phyloP scores from a whole-genome alignment of 106 monocot genomes.

The Dactylorhiza incarnata region DNA sequence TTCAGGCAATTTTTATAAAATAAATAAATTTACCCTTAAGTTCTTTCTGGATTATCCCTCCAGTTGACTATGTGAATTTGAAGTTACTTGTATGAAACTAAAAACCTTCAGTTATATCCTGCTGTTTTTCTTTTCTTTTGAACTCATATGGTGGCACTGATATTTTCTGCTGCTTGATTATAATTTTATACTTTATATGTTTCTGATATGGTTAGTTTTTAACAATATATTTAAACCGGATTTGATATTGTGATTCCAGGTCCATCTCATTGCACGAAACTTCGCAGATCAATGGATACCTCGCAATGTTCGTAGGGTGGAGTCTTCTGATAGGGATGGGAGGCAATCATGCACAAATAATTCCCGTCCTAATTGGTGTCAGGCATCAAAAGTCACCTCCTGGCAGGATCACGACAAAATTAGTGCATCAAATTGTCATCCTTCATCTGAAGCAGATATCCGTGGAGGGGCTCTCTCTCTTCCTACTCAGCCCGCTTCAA shows the following conservation, averaged over 20 bases:
- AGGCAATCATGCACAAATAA: conserved; percentile 7
- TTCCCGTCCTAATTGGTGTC: conserved; percentile 14
- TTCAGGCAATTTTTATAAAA: not conserved
- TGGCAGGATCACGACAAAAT: conserved; percentile 12
- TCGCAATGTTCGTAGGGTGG: conserved; percentile 27
- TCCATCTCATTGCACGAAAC: conserved; percentile 66
- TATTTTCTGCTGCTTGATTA: not conserved
- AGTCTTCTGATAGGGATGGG: conserved; percentile 29
- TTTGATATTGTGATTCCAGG: conserved; percentile 31
- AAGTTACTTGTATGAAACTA: not conserved
- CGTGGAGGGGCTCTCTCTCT: conserved; percentile 9
- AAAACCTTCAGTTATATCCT: not conserved
- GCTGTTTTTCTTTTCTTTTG: not conserved
- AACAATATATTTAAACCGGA: not conserved
- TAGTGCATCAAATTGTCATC: not conserved
- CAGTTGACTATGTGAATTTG: not conserved
- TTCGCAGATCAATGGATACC: conserved; percentile 71
- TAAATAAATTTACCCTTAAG: not conserved
- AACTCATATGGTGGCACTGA: not conserved
- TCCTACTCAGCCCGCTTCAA: conserved; percentile 8
- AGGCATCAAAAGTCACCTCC: conserved; percentile 11
- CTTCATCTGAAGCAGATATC: conserved; percentile 4
- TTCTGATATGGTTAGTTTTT: not conserved
- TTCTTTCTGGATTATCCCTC: not conserved
- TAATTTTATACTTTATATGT: not conserved